Evolutionary conservation across 495 filamentous ascomycete species (phyloP).

Genomic region (Penicillium silybi): DNA sequence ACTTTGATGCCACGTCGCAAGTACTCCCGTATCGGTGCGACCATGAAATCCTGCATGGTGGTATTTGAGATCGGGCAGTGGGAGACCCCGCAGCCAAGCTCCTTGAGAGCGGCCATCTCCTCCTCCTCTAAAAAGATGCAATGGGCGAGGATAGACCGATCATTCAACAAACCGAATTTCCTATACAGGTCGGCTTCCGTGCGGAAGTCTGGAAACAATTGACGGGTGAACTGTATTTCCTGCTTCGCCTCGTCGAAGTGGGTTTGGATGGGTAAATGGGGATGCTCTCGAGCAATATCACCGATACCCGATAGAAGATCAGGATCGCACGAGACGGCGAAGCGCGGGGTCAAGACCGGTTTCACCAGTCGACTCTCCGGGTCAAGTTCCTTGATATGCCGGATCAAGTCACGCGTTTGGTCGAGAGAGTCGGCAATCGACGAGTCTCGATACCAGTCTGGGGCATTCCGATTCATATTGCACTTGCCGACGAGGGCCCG

Average conservation of each 20-base stretch:
- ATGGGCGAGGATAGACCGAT: constrained; percentile 60
- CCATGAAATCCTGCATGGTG: constrained; percentile 58
- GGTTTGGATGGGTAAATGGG: constrained; percentile 57
- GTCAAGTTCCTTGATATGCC: constrained; percentile 32
- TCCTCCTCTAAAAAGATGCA: constrained; percentile 55
- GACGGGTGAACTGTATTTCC: constrained; percentile 49
- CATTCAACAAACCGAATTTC: constrained; percentile 48
- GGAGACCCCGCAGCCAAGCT: constrained; percentile 53
- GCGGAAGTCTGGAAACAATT: constrained; percentile 49
- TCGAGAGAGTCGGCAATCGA: constrained; percentile 44
- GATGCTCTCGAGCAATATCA: constrained; percentile 42
- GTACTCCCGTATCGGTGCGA: constrained; percentile 56
- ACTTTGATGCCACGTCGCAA: constrained; percentile 58
- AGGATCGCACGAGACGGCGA: constrained; percentile 56
- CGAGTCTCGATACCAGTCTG: constrained; percentile 55
- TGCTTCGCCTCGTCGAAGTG: constrained; percentile 60
- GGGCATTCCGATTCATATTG: constrained; percentile 60
- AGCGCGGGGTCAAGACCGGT: constrained; percentile 60
- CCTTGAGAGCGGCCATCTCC: constrained; percentile 46
- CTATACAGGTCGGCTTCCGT: constrained; percentile 56
- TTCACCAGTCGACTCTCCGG: constrained; percentile 37
- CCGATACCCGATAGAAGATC: constrained; percentile 53
- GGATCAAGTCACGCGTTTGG: constrained; percentile 52
- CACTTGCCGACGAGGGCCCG: constrained; percentile 64
- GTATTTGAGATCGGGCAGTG: constrained; percentile 64